Evolutionary conservation across 768 basidiomycete genomes (phyloP).

Genomic region (Psilocybe cubensis): DNA sequence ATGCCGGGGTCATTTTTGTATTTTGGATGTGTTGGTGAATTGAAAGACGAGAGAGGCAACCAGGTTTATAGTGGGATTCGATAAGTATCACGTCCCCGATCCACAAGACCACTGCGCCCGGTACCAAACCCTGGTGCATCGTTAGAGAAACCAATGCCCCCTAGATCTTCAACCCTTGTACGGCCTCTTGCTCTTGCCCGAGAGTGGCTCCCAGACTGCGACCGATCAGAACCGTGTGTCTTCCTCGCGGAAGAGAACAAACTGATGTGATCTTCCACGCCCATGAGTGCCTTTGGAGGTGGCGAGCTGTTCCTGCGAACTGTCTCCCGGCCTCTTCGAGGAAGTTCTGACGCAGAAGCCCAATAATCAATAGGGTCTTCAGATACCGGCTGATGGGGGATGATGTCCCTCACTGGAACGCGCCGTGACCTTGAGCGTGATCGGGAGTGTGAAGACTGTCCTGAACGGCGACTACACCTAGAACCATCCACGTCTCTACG

Average conservation of each 20-base stretch:
- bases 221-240: conserved; percentile 24
- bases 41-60: conserved; percentile 1
- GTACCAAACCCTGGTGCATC: conserved; percentile 64
- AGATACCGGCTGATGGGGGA: neutral
- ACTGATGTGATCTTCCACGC: conserved; percentile 30
- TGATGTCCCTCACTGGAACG: conserved; percentile 15
- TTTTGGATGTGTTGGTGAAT: conserved; percentile 3
- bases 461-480: conserved; percentile 33
- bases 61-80: conserved; percentile 26
- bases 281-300: conserved; percentile 48
- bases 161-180: conserved; percentile 55
- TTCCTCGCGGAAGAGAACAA: conserved; percentile 27
- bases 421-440: conserved; percentile 47
- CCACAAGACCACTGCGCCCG: conserved; percentile 66
- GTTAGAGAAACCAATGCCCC: conserved; percentile 40
- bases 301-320: conserved; percentile 63
- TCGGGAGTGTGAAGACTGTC: conserved; percentile 33
- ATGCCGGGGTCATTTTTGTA: conserved; percentile 8
- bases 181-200: conserved; percentile 53
- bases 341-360: conserved; percentile 38
- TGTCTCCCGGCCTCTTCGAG: conserved; percentile 52
- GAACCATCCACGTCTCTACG: conserved; percentile 42
- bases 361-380: conserved; percentile 13
- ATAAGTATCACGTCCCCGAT: conserved; percentile 37
- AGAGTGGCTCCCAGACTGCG: conserved; percentile 27